These are phyloP conservation scores for Saccharomycopsis hybrid DNA, from an alignment of 1,139 yeast genomes.

Conservation along the genomic window DNA sequence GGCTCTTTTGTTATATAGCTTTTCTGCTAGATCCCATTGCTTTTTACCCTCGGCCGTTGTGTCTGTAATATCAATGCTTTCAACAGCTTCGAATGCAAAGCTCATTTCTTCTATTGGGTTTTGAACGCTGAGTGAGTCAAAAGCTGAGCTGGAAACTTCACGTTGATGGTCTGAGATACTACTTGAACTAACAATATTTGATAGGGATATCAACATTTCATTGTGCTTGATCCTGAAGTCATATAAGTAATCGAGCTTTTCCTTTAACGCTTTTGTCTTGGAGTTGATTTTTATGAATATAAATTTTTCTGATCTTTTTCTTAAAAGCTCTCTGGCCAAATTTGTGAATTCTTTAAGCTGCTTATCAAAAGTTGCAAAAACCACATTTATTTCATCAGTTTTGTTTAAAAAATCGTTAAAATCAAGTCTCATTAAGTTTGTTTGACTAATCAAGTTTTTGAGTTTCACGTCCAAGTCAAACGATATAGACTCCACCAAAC, in stretches of 20 bases:
- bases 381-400: conserved; percentile 26
- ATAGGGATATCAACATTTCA: conserved; percentile 37
- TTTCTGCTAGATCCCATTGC: conserved; percentile 37
- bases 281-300: conserved; percentile 56
- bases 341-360: conserved; percentile 48
- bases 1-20: conserved; percentile 37
- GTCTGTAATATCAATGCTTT: conserved; percentile 35
- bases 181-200: conserved; percentile 29
- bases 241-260: conserved; percentile 39
- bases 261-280: conserved; percentile 39
- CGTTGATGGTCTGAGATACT: conserved; percentile 19
- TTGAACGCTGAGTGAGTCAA: conserved; percentile 16
- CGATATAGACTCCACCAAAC: conserved; percentile 57
- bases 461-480: conserved; percentile 36
- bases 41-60: conserved; percentile 30
- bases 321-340: conserved; percentile 63
- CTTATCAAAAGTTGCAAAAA: conserved; percentile 44
- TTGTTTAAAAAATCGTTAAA: conserved; percentile 31
- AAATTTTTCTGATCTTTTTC: conserved; percentile 72
- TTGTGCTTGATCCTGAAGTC: conserved; percentile 50
- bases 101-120: conserved; percentile 33
- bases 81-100: conserved; percentile 37
- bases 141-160: conserved; percentile 22
- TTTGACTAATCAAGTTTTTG: conserved; percentile 25
- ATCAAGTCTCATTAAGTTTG: conserved; percentile 33